These are phyloP conservation scores for Leptomonas pyrrhocoris DNA, from an alignment of 208 protist genomes.

Conservation along the genomic window DNA sequence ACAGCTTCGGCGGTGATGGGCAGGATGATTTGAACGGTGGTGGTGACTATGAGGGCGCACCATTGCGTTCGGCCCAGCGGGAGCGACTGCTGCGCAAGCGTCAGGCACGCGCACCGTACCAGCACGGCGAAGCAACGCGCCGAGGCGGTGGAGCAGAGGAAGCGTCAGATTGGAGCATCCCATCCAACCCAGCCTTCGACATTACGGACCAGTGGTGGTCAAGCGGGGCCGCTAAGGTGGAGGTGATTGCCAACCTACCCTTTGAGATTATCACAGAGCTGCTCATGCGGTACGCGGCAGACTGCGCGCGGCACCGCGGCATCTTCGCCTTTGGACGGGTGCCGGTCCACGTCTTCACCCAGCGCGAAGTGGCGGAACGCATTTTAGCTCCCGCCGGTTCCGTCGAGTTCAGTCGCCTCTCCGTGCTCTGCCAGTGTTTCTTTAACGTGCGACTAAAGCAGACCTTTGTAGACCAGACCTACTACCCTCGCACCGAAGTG, in stretches of 20 bases:
- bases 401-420: conserved; percentile 84
- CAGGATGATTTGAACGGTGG: conserved; percentile 7
- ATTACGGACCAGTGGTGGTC: conserved; percentile 79
- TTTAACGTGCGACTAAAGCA: conserved; percentile 82
- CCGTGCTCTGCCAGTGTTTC: conserved; percentile 79
- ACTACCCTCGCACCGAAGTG: conserved; percentile 87
- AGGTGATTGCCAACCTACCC: conserved; percentile 88
- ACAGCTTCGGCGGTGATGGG: conserved; percentile 3
- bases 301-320: conserved; percentile 68
- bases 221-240: conserved; percentile 80
- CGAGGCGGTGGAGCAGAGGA: neutral
- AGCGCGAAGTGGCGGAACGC: conserved; percentile 87
- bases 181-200: conserved; percentile 52
- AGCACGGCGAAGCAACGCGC: conserved; percentile 22
- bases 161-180: neutral
- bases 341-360: conserved; percentile 86
- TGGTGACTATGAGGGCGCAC: conserved; percentile 48
- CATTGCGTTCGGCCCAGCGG: conserved; percentile 56
- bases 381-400: conserved; percentile 73
- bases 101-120: conserved; percentile 31
- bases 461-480: conserved; percentile 83
- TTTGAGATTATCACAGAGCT: conserved; percentile 84
- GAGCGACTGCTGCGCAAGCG: conserved; percentile 63
- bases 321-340: conserved; percentile 87
- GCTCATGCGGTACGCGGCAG: conserved; percentile 84